A percentile compares a stretch with the other conserved stretches of the same genome.
Evolutionary conservation across 176 grass and related monocot species (phyloP).

Genomic region (Juncus effusus): DNA sequence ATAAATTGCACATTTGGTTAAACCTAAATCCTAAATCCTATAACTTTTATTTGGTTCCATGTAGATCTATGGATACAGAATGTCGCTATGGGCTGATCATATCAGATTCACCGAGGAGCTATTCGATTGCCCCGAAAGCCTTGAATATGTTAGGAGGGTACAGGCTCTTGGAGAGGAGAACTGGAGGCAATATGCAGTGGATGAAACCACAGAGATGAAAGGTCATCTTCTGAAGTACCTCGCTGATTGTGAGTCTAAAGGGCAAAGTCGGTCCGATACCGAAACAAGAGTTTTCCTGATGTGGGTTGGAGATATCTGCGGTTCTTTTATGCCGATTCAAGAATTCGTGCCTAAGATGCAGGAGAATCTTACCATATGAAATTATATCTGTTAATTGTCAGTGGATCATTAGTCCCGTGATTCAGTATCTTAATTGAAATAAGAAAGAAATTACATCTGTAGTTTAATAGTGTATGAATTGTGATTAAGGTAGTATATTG

Average conservation of each 20-base stretch:
- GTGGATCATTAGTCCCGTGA: too few relatives aligned
- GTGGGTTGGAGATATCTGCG: slow-evolving; percentile 68
- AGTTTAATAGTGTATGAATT: too few relatives aligned
- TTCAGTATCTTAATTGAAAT: too few relatives aligned
- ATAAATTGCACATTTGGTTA: too few relatives aligned
- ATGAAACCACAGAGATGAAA: slow-evolving; percentile 40
- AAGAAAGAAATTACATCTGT: too few relatives aligned
- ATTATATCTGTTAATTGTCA: too few relatives aligned
- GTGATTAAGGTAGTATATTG: too few relatives aligned
- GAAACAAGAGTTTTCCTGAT: slow-evolving; percentile 60
- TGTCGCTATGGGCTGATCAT: slow-evolving; percentile 85
- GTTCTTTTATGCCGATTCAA: too few relatives aligned
- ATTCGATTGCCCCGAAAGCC: slow-evolving; percentile 42
- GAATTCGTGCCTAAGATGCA: slow-evolving; percentile 15
- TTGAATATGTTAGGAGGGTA: slow-evolving; percentile 54
- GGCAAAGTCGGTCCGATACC: slow-evolving; percentile 40
- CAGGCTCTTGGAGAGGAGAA: slow-evolving; percentile 55
- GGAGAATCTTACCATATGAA: slow-evolving; percentile 24
- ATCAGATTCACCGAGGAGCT: slow-evolving; percentile 43
- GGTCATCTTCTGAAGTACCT: slow-evolving; percentile 81
- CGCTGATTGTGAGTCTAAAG: slow-evolving; percentile 36
- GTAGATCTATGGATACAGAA: slow-evolving; percentile 75
- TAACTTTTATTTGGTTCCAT: not conserved
- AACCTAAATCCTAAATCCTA: too few relatives aligned
- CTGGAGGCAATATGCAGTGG: slow-evolving; percentile 43